Evolutionary conservation across 345 rosid genomes (phyloP).

Genomic region (Aurinia saxatilis): DNA sequence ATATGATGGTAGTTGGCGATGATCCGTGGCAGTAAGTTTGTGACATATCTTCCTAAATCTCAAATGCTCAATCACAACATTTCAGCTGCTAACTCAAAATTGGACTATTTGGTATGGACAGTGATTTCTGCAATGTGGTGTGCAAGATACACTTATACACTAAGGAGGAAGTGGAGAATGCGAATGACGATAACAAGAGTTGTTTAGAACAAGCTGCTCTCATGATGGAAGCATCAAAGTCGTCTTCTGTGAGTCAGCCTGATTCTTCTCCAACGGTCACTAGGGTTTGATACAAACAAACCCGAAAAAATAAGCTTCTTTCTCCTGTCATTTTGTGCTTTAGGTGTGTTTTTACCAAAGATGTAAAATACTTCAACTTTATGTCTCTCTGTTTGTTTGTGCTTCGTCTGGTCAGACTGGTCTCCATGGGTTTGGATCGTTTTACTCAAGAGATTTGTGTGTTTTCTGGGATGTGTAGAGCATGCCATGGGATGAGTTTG

Average conservation of each 20-base stretch:
- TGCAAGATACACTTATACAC: slow-evolving; percentile 78
- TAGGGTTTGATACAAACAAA: slow-evolving; percentile 29
- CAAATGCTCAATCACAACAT: background rate
- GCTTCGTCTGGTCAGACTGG: too few relatives aligned
- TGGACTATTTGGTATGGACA: slow-evolving; percentile 15
- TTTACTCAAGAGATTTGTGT: background rate
- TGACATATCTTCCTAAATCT: slow-evolving; percentile 4
- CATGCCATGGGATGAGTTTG: background rate
- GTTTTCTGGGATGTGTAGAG: slow-evolving; percentile 5
- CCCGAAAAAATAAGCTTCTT: background rate
- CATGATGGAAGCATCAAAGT: slow-evolving; percentile 71
- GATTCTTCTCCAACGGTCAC: slow-evolving; percentile 58
- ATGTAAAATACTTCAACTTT: background rate
- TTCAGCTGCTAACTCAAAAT: background rate
- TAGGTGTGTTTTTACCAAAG: slow-evolving; percentile 8
- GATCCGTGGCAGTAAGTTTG: slow-evolving; percentile 92
- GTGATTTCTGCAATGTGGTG: slow-evolving; percentile 83
- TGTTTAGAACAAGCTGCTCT: slow-evolving; percentile 76
- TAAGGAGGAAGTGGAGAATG: slow-evolving; percentile 84
- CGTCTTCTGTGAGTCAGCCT: slow-evolving; percentile 84
- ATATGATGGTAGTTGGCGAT: slow-evolving; percentile 91
- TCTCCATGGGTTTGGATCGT: background rate
- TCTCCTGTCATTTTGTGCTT: background rate
- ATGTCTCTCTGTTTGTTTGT: slow-evolving; percentile 11
- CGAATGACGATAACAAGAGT: slow-evolving; percentile 82